A percentile compares a stretch with the other conserved stretches of the same genome.
phyloP scores from a whole-genome alignment of 768 basidiomycete genomes.

The Amanita jacksonii region DNA sequence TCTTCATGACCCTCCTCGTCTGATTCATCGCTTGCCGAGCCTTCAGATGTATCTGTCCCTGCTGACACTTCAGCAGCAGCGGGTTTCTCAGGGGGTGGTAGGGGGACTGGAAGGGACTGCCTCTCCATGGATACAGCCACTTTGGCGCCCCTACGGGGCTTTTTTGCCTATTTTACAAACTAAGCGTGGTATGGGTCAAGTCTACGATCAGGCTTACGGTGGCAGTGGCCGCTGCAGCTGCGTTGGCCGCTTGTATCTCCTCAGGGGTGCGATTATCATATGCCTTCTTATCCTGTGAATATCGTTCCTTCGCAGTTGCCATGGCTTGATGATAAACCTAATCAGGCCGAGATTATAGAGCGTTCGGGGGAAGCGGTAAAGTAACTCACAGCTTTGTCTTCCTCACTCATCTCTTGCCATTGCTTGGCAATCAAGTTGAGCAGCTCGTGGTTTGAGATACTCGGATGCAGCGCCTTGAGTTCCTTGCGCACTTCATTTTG shows the following conservation, averaged over 20 bases:
- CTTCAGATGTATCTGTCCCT: conserved; percentile 21
- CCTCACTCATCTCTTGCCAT: conserved; percentile 62
- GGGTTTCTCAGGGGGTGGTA: conserved; percentile 13
- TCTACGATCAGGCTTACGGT: conserved; percentile 26
- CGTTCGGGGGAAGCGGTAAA: conserved; percentile 8
- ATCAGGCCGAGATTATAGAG: conserved; percentile 4
- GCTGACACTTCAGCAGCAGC: conserved; percentile 14
- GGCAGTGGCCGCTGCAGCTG: conserved; percentile 31
- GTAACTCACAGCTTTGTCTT: conserved; percentile 64
- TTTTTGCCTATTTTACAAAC: conserved; percentile 21
- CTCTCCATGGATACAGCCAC: conserved; percentile 16
- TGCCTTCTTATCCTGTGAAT: conserved; percentile 51
- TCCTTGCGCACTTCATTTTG: conserved; percentile 83
- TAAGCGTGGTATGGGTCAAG: not conserved
- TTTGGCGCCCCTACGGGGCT: conserved; percentile 15
- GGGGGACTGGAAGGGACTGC: conserved; percentile 14
- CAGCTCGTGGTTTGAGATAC: conserved; percentile 62
- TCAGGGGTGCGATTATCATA: conserved; percentile 51
- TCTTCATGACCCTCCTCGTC: conserved; percentile 25
- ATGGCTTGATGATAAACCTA: conserved; percentile 50
- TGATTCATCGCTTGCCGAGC: conserved; percentile 25
- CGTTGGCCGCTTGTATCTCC: conserved; percentile 37
- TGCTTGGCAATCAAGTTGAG: conserved; percentile 59
- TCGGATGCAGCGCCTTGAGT: conserved; percentile 56
- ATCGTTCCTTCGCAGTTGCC: conserved; percentile 51